Base-by-base conservation (phyloP, 2,329 filamentous ascomycete species). In the Sclerotinia glacialis region DNA sequence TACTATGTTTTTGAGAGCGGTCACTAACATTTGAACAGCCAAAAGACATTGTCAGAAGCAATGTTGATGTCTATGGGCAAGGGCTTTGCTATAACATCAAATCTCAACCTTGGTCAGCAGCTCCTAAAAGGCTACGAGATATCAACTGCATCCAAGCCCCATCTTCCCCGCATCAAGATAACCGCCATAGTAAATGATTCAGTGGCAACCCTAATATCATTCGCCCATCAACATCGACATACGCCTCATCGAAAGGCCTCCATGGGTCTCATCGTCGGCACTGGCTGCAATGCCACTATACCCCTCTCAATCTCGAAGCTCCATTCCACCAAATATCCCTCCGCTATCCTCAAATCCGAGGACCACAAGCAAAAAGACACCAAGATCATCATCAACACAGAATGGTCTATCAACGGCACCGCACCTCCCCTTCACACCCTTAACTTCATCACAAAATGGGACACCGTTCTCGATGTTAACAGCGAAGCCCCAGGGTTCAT, bases 401-500 rank as follows among this genome's bases (percentile, higher is more conserved):
- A 95, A 78, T 93, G 90, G 89, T 91, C 89, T 62, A 92, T 95
- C 72, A 88, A 88, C 34, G 91, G 91, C 8, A 86, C 90, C 2
- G 87, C 86, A n/a, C 80, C 83, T 8, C 89, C 91, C 0, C 79
- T 94, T 64, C 80, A 83, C 31, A 82, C 87, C 31, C 78, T 88
- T 26, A 80, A 81, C 1, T 82, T 93, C 58, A 85, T 91, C 62
- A 93, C 85, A 12, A 79, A 79, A 46, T 94, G 91, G 91, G 91
- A 95, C 73, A 78, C 80, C 12, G 78, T 83, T 67, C 81, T 95
- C 7, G 90, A 93, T 71, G 78, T 78, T 5, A 83, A 86, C 55
- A 89, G 88, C 71, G 88, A 91, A 72, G 81, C 80, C 8, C 93
- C 93, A 1, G 93, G 93, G 52, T 93, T 97, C 79, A 93, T 97